These are phyloP conservation scores for Perkinsus chesapeaki DNA, from an alignment of 169 alveolate species.

Conservation along the genomic window DNA sequence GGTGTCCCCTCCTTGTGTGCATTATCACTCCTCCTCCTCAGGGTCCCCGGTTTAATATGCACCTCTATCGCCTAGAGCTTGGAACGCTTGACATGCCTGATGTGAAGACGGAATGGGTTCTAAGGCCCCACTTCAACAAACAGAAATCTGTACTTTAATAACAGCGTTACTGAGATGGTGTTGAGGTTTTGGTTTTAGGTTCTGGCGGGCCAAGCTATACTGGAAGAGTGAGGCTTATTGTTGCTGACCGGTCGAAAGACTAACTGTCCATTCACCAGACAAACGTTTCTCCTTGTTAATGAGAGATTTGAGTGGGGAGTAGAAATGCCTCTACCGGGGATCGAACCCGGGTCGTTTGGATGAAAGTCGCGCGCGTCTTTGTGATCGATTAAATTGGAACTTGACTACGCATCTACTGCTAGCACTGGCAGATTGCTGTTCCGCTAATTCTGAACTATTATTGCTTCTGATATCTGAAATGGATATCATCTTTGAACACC, in stretches of 20 bases:
- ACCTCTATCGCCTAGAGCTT: constrained; percentile 87
- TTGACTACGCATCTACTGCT: not conserved
- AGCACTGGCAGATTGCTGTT: not conserved
- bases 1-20: not conserved
- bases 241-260: not conserved
- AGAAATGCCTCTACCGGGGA: not conserved
- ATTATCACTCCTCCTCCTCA: not conserved
- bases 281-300: not conserved
- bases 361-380: not conserved
- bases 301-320: not conserved
- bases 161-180: not conserved
- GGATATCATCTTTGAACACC: too few species aligned
- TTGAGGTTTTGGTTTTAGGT: not conserved
- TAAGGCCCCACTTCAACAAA: constrained; percentile 93
- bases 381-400: not conserved
- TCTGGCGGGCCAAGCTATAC: not conserved
- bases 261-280: not conserved
- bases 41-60: constrained; percentile 69
- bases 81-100: constrained; percentile 95
- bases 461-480: too few species aligned
- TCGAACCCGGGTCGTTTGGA: not conserved
- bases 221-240: not conserved
- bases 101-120: constrained; percentile 93
- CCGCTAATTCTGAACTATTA: too few species aligned
- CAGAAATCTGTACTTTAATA: constrained; percentile 51